A percentile compares a stretch with the other conserved stretches of the same genome.
Conservation (phyloP, 306 rosid genomes). For the Acacia acuminata region DNA sequence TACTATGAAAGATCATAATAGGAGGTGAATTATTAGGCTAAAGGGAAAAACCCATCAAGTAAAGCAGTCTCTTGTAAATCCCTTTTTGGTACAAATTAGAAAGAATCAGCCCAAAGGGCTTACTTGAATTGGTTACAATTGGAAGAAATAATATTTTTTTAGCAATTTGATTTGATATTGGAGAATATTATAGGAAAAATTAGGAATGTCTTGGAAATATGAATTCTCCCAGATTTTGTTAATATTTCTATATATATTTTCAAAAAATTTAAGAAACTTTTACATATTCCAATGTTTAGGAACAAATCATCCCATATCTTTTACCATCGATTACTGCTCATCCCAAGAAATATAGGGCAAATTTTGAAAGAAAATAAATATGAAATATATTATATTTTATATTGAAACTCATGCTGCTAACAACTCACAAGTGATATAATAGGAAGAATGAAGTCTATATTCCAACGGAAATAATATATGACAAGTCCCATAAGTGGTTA, state of each 20-base stretch:
- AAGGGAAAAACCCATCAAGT: neutral
- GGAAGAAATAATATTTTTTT: neutral
- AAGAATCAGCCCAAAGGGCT: constrained; percentile 10
- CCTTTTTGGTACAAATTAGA: constrained; percentile 15
- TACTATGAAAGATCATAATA: neutral
- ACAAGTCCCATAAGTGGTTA: too few species aligned
- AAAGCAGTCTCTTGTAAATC: constrained; percentile 33
- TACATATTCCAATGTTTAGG: neutral
- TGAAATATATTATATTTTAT: neutral
- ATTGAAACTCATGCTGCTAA: neutral
- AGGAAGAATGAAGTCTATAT: too few species aligned
- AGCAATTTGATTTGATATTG: neutral
- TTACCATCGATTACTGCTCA: neutral
- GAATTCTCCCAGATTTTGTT: neutral
- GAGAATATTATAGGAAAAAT: neutral
- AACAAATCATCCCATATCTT: neutral
- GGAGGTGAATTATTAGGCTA: constrained; percentile 8
- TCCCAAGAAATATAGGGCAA: neutral
- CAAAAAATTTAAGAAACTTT: neutral
- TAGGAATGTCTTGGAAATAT: neutral
- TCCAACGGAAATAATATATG: too few species aligned
- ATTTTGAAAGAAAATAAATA: too few species aligned
- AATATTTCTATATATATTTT: too few species aligned
- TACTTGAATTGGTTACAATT: neutral
- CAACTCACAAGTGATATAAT: too few species aligned